Evolutionary conservation across 2,329 filamentous ascomycete species (phyloP), one percentile per base, ranked within the genome.

Genomic region (Clathrospora elynae): DNA sequence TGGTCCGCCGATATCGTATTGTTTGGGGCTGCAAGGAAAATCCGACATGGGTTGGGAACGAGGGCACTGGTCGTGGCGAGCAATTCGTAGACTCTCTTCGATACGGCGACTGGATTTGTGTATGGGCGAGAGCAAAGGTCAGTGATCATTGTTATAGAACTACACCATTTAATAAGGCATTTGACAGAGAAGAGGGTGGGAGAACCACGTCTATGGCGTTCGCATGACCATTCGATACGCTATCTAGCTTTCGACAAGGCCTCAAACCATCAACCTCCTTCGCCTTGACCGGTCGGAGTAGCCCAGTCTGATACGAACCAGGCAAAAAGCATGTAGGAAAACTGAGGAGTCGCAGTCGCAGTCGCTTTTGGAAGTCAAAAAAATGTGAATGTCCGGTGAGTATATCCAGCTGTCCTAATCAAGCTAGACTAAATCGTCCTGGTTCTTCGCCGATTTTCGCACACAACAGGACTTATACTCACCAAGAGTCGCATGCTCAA

Each of bases 81-180:
- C 44, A 33, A 3, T 59, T 59, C 11, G 40, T 57, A 6, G 51
- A 57, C 13, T 26, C 37, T 7, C 25, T 59, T 13, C 17, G 44
- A 37, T 10, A 43, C 7, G 38, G 49, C 13, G 55, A 62, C 24
- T 42, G 43, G 23, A 56, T 63, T 7, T 49, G 39, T 22, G 35
- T 58, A 2, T 57, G 46, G 51, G 52, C 52, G 16, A 49, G 53
- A 23, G 53, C 46, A 6, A 61, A 59, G 51, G 60, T 63, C 26
- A 45, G 49, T 35, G 12, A 2, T 14, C 23, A 19, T 3, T n/a
- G 1, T 3, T 22, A 31, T 11, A 28, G 1, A 3, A 7, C 9
- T 17, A 14, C 26, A 24, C n/a, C 12, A 30, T 36, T 28, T 26
- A 37, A 36, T 36, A 22, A 42, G 26, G 1, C 11, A 22, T 6